These are phyloP conservation scores for Dittrichia graveolens DNA, from an alignment of 129 eudicot genomes.

Conservation along the genomic window DNA sequence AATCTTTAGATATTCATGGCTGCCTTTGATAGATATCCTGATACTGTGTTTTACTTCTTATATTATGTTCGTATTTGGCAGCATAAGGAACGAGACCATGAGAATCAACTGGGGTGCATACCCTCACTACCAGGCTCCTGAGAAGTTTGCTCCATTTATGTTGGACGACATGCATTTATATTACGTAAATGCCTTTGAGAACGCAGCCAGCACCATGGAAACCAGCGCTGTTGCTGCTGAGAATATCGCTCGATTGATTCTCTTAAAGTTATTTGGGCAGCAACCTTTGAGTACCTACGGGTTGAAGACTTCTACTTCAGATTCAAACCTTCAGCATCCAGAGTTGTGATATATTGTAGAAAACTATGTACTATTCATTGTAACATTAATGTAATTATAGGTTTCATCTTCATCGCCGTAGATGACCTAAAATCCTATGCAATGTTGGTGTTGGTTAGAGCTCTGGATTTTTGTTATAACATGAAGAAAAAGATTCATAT, in stretches of 20 bases:
- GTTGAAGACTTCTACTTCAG: constrained; percentile 30
- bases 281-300: constrained; percentile 13
- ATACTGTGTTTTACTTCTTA: constrained; percentile 1
- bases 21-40: background rate
- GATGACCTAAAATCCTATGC: too few relatives aligned
- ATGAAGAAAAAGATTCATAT: too few relatives aligned
- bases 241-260: constrained; percentile 81
- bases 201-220: constrained; percentile 98
- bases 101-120: constrained; percentile 93
- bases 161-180: constrained; percentile 72
- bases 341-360: constrained; percentile 25
- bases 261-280: constrained; percentile 49
- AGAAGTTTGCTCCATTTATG: constrained; percentile 72
- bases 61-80: constrained; percentile 28
- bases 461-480: too few relatives aligned
- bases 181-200: constrained; percentile 91
- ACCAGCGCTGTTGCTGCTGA: constrained; percentile 95
- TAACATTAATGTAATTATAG: constrained; percentile 10
- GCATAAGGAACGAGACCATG: constrained; percentile 70
- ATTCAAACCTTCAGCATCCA: constrained; percentile 37
- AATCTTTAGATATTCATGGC: background rate
- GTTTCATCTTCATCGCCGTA: too few relatives aligned
- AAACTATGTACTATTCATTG: constrained; percentile 21
- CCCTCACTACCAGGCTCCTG: constrained; percentile 97
- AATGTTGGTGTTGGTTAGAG: too few relatives aligned